phyloP scores from a whole-genome alignment of 768 basidiomycete species.

The Suillus ampliporus region DNA sequence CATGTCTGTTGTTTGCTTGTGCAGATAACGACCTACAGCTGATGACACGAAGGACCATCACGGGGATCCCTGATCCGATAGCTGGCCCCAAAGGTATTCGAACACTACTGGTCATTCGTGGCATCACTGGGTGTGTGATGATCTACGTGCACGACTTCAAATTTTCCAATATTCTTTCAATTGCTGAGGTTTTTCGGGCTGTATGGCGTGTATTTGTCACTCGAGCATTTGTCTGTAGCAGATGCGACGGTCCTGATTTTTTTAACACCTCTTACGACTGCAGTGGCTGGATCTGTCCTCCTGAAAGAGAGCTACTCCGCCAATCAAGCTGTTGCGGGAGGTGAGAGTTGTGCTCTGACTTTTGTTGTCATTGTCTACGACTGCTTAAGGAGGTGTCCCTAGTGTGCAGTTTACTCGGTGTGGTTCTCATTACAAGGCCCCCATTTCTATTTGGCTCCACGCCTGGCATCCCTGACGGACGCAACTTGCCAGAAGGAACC shows the following conservation, averaged over 20 bases:
- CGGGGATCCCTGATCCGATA: slow-evolving; percentile 58
- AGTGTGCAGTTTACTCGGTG: slow-evolving; percentile 75
- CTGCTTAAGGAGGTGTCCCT: slow-evolving; percentile 4
- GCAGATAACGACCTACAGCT: not conserved
- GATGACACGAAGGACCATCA: slow-evolving; percentile 37
- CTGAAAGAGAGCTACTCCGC: slow-evolving; percentile 64
- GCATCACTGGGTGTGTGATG: slow-evolving; percentile 61
- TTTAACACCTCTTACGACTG: slow-evolving; percentile 69
- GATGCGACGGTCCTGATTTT: slow-evolving; percentile 82
- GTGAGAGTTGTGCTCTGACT: slow-evolving; percentile 31
- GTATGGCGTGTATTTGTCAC: slow-evolving; percentile 69
- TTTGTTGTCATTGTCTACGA: not conserved
- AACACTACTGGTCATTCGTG: slow-evolving; percentile 57
- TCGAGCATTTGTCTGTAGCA: slow-evolving; percentile 76
- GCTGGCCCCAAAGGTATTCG: slow-evolving; percentile 75
- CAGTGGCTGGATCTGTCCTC: slow-evolving; percentile 65
- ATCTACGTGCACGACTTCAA: not conserved
- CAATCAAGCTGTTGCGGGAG: slow-evolving; percentile 60
- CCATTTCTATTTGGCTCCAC: slow-evolving; percentile 66
- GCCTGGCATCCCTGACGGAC: slow-evolving; percentile 10
- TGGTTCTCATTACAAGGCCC: slow-evolving; percentile 83
- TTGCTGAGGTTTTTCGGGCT: slow-evolving; percentile 69
- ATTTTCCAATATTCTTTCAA: not conserved
- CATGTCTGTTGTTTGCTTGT: slow-evolving; percentile 43
- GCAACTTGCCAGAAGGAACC: slow-evolving; percentile 22